Base-by-base conservation (phyloP, 768 basidiomycete species). In the Suillus americanus region DNA sequence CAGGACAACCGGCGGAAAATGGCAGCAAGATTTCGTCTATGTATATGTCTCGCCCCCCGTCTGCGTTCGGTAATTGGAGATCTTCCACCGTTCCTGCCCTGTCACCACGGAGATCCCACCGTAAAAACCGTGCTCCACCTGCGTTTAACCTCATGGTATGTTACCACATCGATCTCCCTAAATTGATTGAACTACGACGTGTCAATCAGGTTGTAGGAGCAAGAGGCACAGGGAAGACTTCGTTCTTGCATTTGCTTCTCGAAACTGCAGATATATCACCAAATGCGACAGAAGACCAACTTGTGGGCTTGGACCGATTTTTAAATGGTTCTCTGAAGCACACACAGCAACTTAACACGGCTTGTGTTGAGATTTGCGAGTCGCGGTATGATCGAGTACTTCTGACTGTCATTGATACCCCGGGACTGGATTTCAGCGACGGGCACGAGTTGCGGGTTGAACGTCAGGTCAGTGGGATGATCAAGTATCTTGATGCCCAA, bases 141-240 rank as follows among this genome's bases (percentile, higher is more conserved):
- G 91, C 91, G 3, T 94, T 95, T 79, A 95, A 95, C 72, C 78
- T 95, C 61, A 93, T 94, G 92, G 92, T 92, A 68, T 63, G 81
- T 70, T 43, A 13, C 8, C 8, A 23, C 45, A 10, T 37, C 20
- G n/a, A 18, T 1, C 5, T 4, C 5, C n/a, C 10, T 3, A 25
- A 30, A 46, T 41, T 35, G 40, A 64, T 18, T 40, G 30, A 50
- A 62, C 62, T 69, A 25, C 67, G 40, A 65, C 28, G 65, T 40
- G 23, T 46, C 57, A 46, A 23, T 13, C 67, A 94, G 92, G 90
- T 94, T 55, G 90, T 87, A 37, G 92, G 92, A 60, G 87, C 85
- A 33, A 87, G 87, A 75, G 88, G 90, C 67, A 92, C 90, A 2
- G 94, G 94, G 61, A 95, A 95, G 79, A 93, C 93, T 0, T 91